Percentiles rank a stretch among this genome's conserved stretches.
phyloP scores from a whole-genome alignment of 805 yeast species.

The Monosporozyma servazzii region DNA sequence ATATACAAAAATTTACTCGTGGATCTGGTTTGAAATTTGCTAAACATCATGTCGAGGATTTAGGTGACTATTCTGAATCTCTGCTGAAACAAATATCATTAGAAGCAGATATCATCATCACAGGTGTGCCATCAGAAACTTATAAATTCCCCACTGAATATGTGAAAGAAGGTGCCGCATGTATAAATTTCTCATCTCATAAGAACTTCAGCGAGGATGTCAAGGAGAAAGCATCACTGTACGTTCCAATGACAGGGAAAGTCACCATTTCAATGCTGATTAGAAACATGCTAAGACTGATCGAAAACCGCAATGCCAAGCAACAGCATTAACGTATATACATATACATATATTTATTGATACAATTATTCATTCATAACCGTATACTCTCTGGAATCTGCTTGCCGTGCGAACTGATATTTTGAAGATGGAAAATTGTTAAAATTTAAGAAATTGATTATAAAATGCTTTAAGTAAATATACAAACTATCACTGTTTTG shows the following conservation, averaged over 20 bases:
- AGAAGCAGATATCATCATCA: slow-evolving; percentile 82
- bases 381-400: too few relatives aligned
- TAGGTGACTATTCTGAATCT: slow-evolving; percentile 33
- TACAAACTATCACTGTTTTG: neutral
- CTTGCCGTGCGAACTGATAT: neutral
- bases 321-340: neutral
- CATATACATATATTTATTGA: neutral
- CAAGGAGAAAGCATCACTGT: slow-evolving; percentile 77
- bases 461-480: neutral
- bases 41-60: slow-evolving; percentile 72
- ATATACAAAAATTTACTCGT: slow-evolving; percentile 84
- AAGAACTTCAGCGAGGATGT: slow-evolving; percentile 81
- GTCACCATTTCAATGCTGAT: slow-evolving; percentile 92
- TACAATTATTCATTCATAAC: neutral
- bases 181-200: slow-evolving; percentile 80
- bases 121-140: slow-evolving; percentile 82
- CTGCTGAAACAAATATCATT: slow-evolving; percentile 54
- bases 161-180: slow-evolving; percentile 80
- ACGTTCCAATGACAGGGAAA: slow-evolving; percentile 93
- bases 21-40: slow-evolving; percentile 80
- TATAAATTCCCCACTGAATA: slow-evolving; percentile 82
- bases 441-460: neutral
- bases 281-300: slow-evolving; percentile 76
- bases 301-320: slow-evolving; percentile 42
- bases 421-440: neutral